These are phyloP conservation scores for Chloroidium sp. DNA, from an alignment of 163 green algal genomes.

Conservation along the genomic window DNA sequence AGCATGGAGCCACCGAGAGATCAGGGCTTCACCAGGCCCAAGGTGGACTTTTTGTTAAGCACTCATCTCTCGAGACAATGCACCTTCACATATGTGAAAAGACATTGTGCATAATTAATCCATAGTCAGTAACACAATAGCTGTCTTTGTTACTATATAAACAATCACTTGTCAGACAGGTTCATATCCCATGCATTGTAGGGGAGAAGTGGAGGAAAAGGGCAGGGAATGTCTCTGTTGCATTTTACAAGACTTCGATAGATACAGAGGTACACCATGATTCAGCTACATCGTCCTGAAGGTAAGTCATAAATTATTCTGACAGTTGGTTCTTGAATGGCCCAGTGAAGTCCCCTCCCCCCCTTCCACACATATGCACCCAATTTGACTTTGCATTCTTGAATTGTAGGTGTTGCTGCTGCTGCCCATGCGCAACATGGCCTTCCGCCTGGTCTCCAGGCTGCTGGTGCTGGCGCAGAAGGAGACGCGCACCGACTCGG, in stretches of 20 bases:
- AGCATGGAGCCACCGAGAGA: constrained; percentile 29
- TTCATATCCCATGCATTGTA: too few species aligned
- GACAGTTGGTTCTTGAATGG: background rate
- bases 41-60: constrained; percentile 22
- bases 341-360: too few species aligned
- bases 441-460: constrained; percentile 41
- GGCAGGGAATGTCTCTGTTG: background rate
- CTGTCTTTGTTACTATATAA: too few species aligned
- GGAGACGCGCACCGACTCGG: constrained; percentile 60
- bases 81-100: background rate
- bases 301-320: background rate
- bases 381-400: background rate
- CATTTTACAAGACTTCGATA: background rate
- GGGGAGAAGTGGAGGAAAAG: background rate
- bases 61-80: background rate
- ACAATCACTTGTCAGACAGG: too few species aligned
- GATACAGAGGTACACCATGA: background rate
- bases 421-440: constrained; percentile 67
- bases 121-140: too few species aligned
- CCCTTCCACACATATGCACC: background rate
- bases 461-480: constrained; percentile 58
- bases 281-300: background rate
- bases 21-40: constrained; percentile 76
- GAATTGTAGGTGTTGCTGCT: constrained; percentile 60
- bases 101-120: background rate